Base-by-base conservation (phyloP, 345 rosid species). In the Salix caprea region DNA sequence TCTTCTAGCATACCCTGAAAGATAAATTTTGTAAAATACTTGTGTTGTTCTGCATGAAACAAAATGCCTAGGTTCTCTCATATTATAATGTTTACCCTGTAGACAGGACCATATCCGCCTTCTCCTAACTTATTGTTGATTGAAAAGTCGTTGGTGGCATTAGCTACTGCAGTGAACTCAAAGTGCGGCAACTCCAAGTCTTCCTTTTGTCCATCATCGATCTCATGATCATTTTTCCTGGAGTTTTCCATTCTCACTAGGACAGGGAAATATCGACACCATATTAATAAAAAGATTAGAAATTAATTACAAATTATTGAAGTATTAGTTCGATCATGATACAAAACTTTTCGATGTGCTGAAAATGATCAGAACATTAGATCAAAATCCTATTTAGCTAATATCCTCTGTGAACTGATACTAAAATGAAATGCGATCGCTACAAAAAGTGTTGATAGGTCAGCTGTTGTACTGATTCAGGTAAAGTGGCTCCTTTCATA, bases 31-130 rank as follows among this genome's bases (percentile, higher is more conserved):
- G 36, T 34, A 34, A 34, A 34, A 34, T 34, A 4, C 6, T 34
- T 34, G 32, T 34, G 36, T 0, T 34, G 6, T 4, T 34, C 36
- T 34, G 36, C 34, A 32, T 32, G 34, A 32, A 32, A 2, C 4
- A 40, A 40, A 24, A 26, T 23, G 34, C 36, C 36, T 4, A 34
- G 36, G 36, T 34, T 34, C 36, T 34, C 36, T 34, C 0, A 34
- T 34, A 34, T 34, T 34, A 30, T 34, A 34, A 34, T 34, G 36
- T 34, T 34, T 67, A 66, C 73, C 73, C 26, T 54, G 14, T 56
- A 76, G 24, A 76, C 67, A 34, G 78, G 67, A 16, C 78, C 78
- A 68, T 56, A 76, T 1, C 68, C 73, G 9, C 79, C 79, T 30
- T 76, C n/a, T 12, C 69, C 74, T 12, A 69, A 26, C 13, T 76